Base-by-base conservation (phyloP, 805 yeast genomes). In the Candida maltosa region DNA sequence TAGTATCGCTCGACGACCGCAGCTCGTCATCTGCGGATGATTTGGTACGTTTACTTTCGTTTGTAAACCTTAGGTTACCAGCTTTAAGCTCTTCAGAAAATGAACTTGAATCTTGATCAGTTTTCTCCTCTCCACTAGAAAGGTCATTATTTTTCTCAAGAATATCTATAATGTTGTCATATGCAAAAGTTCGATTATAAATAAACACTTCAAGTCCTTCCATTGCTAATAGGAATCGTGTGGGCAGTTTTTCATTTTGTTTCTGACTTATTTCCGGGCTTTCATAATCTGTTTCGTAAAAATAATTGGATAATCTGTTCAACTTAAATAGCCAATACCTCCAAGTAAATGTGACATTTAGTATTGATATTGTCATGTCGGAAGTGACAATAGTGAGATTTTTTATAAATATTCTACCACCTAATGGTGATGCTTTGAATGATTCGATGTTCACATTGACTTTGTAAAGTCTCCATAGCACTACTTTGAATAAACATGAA, bases 171-270 rank as follows among this genome's bases (percentile, higher is more conserved):
- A 85, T 73, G 34, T 69, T 70, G 28, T 86, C 89, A 58, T 84
- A 93, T 0, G 95, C 89, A 8, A 64, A 65, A 1, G 86, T 75
- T 50, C 93, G 73, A 57, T 93, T 93, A 58, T 85, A 91, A 38
- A 83, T 62, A 54, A 88, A 93, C 30, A 84, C 59, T 55, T 93
- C 98, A 3, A 86, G 51, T 1, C 98, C 98, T 34, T 80, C 83
- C 7, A 83, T 58, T 15, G 74, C 70, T 3, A 88, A 51, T 4
- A 69, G 46, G 39, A 81, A 70, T 26, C 87, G 63, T 7, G 80
- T 62, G 2, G 84, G 83, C 2, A 77, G 70, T 26, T 60, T 56
- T 8, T 56, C 60, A 48, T 80, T 78, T 17, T 42, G 52, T n/a
- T 58, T 58, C 12, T 40, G 45, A 15, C 45, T 15, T n/a, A 37